Conservation (phyloP, 306 rosid genomes). For the Herpetospermum pedunculosum region DNA sequence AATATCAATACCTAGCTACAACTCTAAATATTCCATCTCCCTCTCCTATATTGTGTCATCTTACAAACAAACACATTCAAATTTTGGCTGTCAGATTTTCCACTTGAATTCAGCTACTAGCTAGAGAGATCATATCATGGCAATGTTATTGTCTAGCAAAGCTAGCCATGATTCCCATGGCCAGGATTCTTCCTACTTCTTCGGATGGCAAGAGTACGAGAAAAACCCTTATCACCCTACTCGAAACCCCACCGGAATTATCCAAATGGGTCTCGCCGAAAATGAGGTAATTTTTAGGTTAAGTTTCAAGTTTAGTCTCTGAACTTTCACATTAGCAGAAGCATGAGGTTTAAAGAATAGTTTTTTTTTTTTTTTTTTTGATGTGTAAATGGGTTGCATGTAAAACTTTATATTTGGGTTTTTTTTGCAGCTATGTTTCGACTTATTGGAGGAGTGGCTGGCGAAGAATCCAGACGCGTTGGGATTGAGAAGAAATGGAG, state of each 20-base stretch:
- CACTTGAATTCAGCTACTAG: background rate
- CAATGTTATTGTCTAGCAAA: slow-evolving; percentile 56
- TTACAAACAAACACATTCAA: background rate
- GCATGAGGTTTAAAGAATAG: too few relatives aligned
- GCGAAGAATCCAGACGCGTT: slow-evolving; percentile 36
- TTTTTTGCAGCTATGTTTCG: slow-evolving; percentile 53
- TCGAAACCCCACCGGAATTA: slow-evolving; percentile 58
- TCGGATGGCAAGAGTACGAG: slow-evolving; percentile 74
- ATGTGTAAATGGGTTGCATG: too few relatives aligned
- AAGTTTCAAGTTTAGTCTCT: too few relatives aligned
- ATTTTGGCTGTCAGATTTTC: background rate
- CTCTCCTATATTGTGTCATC: background rate
- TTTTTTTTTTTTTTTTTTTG: too few relatives aligned
- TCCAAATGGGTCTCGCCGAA: slow-evolving; percentile 95
- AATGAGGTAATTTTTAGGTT: slow-evolving; percentile 54
- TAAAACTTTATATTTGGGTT: too few relatives aligned
- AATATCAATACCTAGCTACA: background rate
- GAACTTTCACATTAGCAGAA: too few relatives aligned
- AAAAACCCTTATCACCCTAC: slow-evolving; percentile 57
- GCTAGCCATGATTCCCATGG: slow-evolving; percentile 57
- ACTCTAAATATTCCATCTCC: background rate
- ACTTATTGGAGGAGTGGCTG: slow-evolving; percentile 58
- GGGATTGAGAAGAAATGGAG: slow-evolving; percentile 41
- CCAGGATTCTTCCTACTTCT: slow-evolving; percentile 66
- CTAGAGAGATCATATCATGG: background rate